Evolutionary conservation across 2,329 filamentous ascomycete species (phyloP).

Genomic region (Trichoderma harzianum): DNA sequence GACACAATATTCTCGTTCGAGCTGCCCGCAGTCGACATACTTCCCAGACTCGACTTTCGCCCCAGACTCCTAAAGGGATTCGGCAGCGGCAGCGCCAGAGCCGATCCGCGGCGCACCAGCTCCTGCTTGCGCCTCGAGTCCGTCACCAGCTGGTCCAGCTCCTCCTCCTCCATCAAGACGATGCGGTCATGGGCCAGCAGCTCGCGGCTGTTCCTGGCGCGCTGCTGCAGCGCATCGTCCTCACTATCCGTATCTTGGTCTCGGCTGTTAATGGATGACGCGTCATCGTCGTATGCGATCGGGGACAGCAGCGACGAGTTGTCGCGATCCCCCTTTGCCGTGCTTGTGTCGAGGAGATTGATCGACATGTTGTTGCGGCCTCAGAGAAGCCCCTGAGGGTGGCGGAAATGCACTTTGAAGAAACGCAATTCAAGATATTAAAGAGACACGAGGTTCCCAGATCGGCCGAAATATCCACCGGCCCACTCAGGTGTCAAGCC

Average conservation of each 20-base stretch:
- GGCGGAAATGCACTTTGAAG: not conserved
- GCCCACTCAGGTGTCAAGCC: conserved; percentile 1
- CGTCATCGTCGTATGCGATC: conserved; percentile 65
- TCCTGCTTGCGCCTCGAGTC: conserved; percentile 50
- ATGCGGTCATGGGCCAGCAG: conserved; percentile 66
- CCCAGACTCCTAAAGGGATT: conserved; percentile 48
- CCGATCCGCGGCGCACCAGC: conserved; percentile 48
- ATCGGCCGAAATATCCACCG: conserved; percentile 13
- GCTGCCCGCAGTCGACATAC: conserved; percentile 36
- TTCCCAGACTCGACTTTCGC: conserved; percentile 35
- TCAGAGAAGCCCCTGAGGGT: conserved; percentile 7
- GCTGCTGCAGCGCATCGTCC: conserved; percentile 65
- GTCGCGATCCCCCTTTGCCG: conserved; percentile 27
- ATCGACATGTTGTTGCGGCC: conserved; percentile 21
- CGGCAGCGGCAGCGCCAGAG: conserved; percentile 41
- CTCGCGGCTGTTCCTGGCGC: conserved; percentile 66
- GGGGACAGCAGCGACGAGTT: conserved; percentile 57
- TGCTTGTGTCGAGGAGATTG: conserved; percentile 24
- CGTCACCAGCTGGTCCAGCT: conserved; percentile 59
- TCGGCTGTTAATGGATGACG: conserved; percentile 61
- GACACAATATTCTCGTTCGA: conserved; percentile 48
- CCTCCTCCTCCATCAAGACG: conserved; percentile 73
- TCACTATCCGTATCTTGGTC: conserved; percentile 76
- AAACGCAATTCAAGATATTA: not conserved
- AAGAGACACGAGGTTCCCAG: conserved; percentile 2